Evolutionary conservation across 1,139 yeast species (phyloP).

Genomic region (Kodamaea derodonti): DNA sequence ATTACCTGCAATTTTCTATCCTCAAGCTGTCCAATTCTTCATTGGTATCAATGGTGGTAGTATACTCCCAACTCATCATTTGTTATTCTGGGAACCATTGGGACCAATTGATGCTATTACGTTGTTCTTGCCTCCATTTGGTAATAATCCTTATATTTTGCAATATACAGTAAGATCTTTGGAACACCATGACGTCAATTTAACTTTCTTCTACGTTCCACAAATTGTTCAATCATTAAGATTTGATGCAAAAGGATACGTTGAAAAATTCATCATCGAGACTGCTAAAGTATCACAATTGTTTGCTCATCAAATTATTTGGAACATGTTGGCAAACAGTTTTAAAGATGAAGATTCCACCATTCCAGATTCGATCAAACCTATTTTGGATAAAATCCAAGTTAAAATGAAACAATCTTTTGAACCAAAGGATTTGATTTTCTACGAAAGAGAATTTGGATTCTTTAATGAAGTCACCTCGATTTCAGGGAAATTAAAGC

Average conservation of each 20-base stretch:
- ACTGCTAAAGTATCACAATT: slow-evolving; percentile 88
- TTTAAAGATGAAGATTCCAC: slow-evolving; percentile 84
- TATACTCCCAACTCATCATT: slow-evolving; percentile 38
- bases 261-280: slow-evolving; percentile 82
- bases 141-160: slow-evolving; percentile 60
- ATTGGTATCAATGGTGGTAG: slow-evolving; percentile 44
- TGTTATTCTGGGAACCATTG: slow-evolving; percentile 72
- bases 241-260: slow-evolving; percentile 79
- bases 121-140: slow-evolving; percentile 74
- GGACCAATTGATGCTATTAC: slow-evolving; percentile 86
- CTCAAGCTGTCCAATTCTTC: slow-evolving; percentile 62
- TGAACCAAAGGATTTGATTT: slow-evolving; percentile 54
- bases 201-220: slow-evolving; percentile 95
- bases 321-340: slow-evolving; percentile 96
- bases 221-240: slow-evolving; percentile 93
- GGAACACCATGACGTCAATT: slow-evolving; percentile 81
- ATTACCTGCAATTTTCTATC: slow-evolving; percentile 53
- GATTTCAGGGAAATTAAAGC: slow-evolving; percentile 91
- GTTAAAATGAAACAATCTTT: slow-evolving; percentile 63
- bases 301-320: slow-evolving; percentile 95
- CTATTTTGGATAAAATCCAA: slow-evolving; percentile 73
- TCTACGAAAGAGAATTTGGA: slow-evolving; percentile 78
- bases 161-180: slow-evolving; percentile 91
- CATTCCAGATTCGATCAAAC: slow-evolving; percentile 79
- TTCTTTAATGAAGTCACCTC: slow-evolving; percentile 90